Conservation (phyloP, 345 rosid genomes). For the Bruguiera parviflora region DNA sequence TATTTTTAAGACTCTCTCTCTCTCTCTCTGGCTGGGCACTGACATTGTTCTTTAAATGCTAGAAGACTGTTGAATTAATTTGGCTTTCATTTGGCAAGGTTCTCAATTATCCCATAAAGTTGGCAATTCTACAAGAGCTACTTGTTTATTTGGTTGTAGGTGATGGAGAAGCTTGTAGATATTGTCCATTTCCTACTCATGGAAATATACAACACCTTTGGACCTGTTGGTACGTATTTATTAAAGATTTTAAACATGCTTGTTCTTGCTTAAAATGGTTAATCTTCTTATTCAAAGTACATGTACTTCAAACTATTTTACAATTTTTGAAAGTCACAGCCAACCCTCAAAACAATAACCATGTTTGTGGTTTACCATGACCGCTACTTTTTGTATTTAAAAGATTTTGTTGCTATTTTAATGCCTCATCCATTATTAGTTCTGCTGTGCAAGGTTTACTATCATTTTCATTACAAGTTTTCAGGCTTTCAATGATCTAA, state of each 20-base stretch:
- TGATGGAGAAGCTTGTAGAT: slow-evolving; percentile 35
- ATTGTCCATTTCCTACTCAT: slow-evolving; percentile 27
- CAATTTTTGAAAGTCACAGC: too few relatives aligned
- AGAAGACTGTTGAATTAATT: neutral
- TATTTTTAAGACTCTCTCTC: neutral
- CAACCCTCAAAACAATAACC: too few relatives aligned
- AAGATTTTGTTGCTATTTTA: too few relatives aligned
- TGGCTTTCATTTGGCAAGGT: too few relatives aligned
- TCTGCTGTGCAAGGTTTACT: too few relatives aligned
- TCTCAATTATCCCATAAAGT: too few relatives aligned
- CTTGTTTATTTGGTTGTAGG: slow-evolving; percentile 10
- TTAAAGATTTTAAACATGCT: neutral
- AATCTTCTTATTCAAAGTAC: neutral
- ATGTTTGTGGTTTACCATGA: too few relatives aligned
- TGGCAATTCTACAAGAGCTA: neutral
- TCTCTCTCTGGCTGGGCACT: neutral
- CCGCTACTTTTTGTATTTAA: too few relatives aligned
- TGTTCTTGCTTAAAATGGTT: neutral
- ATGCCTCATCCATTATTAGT: too few relatives aligned
- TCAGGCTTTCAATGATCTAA: too few relatives aligned
- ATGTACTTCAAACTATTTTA: neutral
- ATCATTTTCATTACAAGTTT: too few relatives aligned
- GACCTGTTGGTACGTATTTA: slow-evolving; percentile 22
- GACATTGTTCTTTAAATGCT: neutral
- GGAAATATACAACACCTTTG: slow-evolving; percentile 23